Evolutionary conservation across 345 rosid genomes (phyloP).

Genomic region (Noccaea bulbosa): DNA sequence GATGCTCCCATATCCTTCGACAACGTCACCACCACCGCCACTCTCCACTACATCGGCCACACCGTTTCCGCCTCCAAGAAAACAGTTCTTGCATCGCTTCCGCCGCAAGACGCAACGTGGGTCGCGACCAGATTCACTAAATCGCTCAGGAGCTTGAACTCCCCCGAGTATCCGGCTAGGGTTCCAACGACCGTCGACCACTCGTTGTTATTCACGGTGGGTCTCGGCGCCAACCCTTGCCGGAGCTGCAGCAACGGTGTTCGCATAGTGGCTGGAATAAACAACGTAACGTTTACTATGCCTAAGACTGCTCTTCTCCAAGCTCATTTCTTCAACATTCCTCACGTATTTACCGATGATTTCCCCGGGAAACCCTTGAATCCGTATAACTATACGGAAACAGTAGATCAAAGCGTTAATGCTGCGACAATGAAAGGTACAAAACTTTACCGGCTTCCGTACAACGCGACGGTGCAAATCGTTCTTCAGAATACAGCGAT

Average conservation of each 20-base stretch:
- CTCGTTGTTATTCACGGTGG: slow-evolving; percentile 63
- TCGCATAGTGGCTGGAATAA: slow-evolving; percentile 70
- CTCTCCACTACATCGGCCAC: slow-evolving; percentile 38
- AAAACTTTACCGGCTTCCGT: slow-evolving; percentile 59
- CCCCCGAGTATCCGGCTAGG: slow-evolving; percentile 55
- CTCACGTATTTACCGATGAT: slow-evolving; percentile 75
- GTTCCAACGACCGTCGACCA: slow-evolving; percentile 68
- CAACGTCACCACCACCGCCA: slow-evolving; percentile 57
- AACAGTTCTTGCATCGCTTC: slow-evolving; percentile 45
- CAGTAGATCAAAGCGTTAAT: slow-evolving; percentile 46
- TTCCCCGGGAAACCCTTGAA: slow-evolving; percentile 66
- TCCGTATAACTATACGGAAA: slow-evolving; percentile 66
- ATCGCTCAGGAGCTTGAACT: slow-evolving; percentile 70
- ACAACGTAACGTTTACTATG: slow-evolving; percentile 81
- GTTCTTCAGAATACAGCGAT: slow-evolving; percentile 79
- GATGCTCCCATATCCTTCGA: slow-evolving; percentile 69
- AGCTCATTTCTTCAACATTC: slow-evolving; percentile 74
- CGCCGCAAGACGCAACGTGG: slow-evolving; percentile 67
- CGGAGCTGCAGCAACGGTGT: slow-evolving; percentile 57
- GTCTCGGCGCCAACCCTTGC: slow-evolving; percentile 77
- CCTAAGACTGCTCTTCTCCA: slow-evolving; percentile 65
- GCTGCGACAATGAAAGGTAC: slow-evolving; percentile 69
- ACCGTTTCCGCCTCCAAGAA: slow-evolving; percentile 41
- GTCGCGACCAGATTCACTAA: slow-evolving; percentile 54
- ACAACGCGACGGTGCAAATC: slow-evolving; percentile 71